These are phyloP conservation scores for Sporothrix dimorphospora DNA, from an alignment of 2,329 filamentous ascomycete species.

Conservation along the genomic window DNA sequence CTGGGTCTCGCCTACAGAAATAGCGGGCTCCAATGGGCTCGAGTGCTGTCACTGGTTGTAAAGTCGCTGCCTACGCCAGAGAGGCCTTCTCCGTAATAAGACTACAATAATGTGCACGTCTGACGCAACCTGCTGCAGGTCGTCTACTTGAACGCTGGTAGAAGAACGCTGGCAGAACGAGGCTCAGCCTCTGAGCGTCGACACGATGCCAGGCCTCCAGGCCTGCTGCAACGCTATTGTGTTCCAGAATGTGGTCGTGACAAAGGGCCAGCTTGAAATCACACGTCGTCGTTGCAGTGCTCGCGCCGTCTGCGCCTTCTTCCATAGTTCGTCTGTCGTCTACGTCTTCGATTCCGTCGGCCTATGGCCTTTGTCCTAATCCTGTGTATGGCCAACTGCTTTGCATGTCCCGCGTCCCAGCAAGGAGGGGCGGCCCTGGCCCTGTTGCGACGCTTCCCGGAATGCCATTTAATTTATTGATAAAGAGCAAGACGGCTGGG, in stretches of 20 bases:
- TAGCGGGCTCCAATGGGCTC: neutral
- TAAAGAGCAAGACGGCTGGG: constrained; percentile 7
- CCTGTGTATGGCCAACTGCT: no score
- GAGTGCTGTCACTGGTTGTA: neutral
- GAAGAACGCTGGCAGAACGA: neutral
- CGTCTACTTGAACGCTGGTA: neutral
- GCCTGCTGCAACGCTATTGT: neutral
- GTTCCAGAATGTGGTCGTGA: neutral
- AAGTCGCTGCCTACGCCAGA: neutral
- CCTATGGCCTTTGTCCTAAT: neutral
- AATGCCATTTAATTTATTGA: constrained; percentile 13
- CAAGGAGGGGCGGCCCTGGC: constrained; percentile 7
- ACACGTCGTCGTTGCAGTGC: neutral
- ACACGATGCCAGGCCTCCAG: no score
- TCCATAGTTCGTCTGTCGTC: constrained; percentile 1
- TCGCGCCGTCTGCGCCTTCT: no score
- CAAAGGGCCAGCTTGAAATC: neutral
- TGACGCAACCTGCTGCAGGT: constrained; percentile 1
- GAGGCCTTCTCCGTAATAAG: no score
- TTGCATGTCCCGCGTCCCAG: neutral
- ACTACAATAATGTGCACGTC: neutral
- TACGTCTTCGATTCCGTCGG: neutral
- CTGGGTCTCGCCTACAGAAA: neutral
- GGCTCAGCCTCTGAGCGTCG: neutral
- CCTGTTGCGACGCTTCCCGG: neutral